Percentiles rank a stretch among this genome's conserved stretches.
Conservation (phyloP, 2,329 filamentous ascomycete genomes). For the Passalora sequoiae region DNA sequence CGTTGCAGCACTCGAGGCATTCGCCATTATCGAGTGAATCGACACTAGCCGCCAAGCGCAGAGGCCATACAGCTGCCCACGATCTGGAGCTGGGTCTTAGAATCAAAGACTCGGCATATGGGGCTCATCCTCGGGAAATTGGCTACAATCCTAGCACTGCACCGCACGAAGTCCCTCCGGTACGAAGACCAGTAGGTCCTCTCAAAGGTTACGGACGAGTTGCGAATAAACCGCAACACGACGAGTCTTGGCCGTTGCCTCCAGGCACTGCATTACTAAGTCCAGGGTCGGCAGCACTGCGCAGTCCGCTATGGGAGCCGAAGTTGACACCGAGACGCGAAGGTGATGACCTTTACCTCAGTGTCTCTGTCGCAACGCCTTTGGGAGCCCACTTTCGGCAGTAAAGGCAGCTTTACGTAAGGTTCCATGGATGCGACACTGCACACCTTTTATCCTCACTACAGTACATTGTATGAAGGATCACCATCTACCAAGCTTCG, state of each 20-base stretch:
- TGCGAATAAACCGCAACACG: constrained; percentile 10
- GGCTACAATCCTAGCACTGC: constrained; percentile 1
- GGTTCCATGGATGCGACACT: too few relatives aligned
- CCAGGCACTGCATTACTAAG: constrained; percentile 12
- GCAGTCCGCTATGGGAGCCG: constrained; percentile 56
- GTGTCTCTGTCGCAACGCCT: constrained; percentile 33
- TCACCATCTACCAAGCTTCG: too few relatives aligned
- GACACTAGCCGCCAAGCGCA: constrained; percentile 36
- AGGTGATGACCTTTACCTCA: constrained; percentile 58
- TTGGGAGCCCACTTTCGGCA: constrained; percentile 12
- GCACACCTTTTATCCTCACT: too few relatives aligned
- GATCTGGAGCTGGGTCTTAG: constrained; percentile 36
- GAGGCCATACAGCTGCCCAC: constrained; percentile 33
- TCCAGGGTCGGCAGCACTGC: constrained; percentile 13
- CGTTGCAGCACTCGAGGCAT: constrained; percentile 8
- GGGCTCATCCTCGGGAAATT: constrained; percentile 12
- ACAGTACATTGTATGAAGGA: too few relatives aligned
- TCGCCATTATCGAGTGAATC: constrained; percentile 23
- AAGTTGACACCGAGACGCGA: constrained; percentile 61
- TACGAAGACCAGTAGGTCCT: constrained; percentile 21
- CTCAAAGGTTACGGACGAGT: constrained; percentile 30
- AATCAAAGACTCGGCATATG: constrained; percentile 24
- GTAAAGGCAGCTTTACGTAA: background rate
- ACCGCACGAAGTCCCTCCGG: background rate
- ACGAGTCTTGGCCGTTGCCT: constrained; percentile 10